Evolutionary conservation across 495 filamentous ascomycete species (phyloP).

Genomic region (Neurospora sp.): DNA sequence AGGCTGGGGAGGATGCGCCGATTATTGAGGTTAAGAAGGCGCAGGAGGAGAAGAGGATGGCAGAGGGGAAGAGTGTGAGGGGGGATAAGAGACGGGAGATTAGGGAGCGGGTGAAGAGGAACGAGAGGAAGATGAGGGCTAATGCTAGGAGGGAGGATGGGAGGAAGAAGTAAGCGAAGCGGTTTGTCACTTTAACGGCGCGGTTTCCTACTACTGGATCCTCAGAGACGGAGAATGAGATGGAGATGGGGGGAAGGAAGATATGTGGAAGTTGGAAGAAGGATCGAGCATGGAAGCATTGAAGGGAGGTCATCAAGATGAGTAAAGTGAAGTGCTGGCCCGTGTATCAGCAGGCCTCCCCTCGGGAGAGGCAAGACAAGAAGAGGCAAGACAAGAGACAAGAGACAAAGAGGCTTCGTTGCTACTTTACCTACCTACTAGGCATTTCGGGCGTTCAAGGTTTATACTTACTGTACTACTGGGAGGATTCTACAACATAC

Average conservation of each 20-base stretch:
- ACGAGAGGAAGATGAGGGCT: slow-evolving; percentile 58
- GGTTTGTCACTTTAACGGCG: too few species aligned
- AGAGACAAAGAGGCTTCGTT: neutral
- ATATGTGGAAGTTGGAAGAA: neutral
- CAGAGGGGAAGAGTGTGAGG: slow-evolving; percentile 45
- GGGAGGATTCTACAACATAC: neutral
- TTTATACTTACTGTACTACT: neutral
- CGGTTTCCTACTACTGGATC: too few species aligned
- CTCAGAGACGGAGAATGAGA: neutral
- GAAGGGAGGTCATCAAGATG: neutral
- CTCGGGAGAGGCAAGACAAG: neutral
- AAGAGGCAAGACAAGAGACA: neutral
- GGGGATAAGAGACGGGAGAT: slow-evolving; percentile 55
- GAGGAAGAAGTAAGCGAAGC: slow-evolving; percentile 22
- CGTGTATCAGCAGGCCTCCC: neutral
- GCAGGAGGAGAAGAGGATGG: slow-evolving; percentile 38
- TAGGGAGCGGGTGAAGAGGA: slow-evolving; percentile 53
- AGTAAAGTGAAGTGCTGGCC: neutral
- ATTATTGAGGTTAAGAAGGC: slow-evolving; percentile 83
- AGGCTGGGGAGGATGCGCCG: slow-evolving; percentile 56
- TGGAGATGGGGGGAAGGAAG: neutral
- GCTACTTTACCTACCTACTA: neutral
- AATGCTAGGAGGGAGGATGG: slow-evolving; percentile 46
- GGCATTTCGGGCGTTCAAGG: neutral
- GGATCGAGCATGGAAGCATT: neutral